Base-by-base conservation (phyloP, 2,329 filamentous ascomycete species). In the Fusarium sp. region DNA sequence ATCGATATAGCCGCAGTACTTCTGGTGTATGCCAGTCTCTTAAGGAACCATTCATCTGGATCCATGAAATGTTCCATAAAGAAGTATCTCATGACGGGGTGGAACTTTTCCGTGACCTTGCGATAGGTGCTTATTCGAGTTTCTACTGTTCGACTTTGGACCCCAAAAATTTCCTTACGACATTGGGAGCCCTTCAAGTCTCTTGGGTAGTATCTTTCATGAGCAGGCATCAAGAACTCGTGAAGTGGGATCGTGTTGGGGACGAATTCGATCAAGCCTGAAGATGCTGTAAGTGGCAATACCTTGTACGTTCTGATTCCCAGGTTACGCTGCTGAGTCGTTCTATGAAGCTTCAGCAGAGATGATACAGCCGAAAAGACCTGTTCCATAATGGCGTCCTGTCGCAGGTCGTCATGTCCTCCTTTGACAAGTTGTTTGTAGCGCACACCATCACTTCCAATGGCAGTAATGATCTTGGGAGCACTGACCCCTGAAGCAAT, bases 361-460 rank as follows among this genome's bases (percentile, higher is more conserved):
- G 93, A 93, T 63, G 94, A 98, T 26, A 98, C 96, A 81, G 97
- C 94, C 64, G 95, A 93, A 79, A 99, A 99, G 2, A 99, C 96
- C 81, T 99, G 96, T 81, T 99, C 97, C 97, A 99, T 99, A 85
- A 90, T 99, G 46, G 95, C 94, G 77, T 99, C 96, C 83, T 99
- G 96, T 12, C 97, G 92, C 15, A 99, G 87, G 78, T 99, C 95
- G 79, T 99, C 96, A 77, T 95, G 95, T 20, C 96, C 95, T 69
- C 94, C 94, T 85, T 99, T 99, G 78, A 97, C 93, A 68, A 99
- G 85, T 81, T 98, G 94, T 80, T 93, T 97, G 83, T 95, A 97
- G 38, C 87, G 88, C 60, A 87, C 83, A 10, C 96, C 97, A 80
- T 98, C 89, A 20, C 88, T 93, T 18, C 90, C 93, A 23, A 93